These are phyloP conservation scores for Tetrapisispora taiwanensis DNA, from an alignment of 805 yeast genomes.

Conservation along the genomic window DNA sequence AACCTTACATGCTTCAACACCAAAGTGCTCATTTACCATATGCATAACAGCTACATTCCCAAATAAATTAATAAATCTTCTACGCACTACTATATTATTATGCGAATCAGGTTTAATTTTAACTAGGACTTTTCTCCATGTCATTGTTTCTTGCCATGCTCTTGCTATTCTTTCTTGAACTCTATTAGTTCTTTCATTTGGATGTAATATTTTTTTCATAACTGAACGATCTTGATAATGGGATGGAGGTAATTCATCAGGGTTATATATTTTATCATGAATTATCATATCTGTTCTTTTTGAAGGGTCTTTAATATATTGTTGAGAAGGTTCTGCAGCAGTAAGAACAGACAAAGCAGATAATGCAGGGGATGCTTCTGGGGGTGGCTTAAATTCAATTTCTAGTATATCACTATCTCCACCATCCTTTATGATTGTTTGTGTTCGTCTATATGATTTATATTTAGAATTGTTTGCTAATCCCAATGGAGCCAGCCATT, in stretches of 20 bases:
- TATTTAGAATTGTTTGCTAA: constrained; percentile 13
- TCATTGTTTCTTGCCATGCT: constrained; percentile 70
- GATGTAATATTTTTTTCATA: constrained; percentile 23
- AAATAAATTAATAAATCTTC: constrained; percentile 74
- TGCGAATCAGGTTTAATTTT: constrained; percentile 85
- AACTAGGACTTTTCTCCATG: constrained; percentile 86
- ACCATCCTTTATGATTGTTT: constrained; percentile 8
- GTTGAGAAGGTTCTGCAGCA: constrained; percentile 69
- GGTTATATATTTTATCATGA: constrained; percentile 71
- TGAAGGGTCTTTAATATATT: constrained; percentile 58
- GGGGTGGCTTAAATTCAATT: constrained; percentile 37
- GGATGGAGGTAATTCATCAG: constrained; percentile 53
- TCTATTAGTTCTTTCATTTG: constrained; percentile 25
- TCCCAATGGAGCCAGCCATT: constrained; percentile 20
- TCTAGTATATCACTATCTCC: constrained; percentile 5
- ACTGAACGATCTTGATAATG: constrained; percentile 27
- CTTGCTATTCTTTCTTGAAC: constrained; percentile 69
- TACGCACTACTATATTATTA: constrained; percentile 77
- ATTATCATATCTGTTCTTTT: constrained; percentile 56
- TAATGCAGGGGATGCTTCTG: constrained; percentile 65
- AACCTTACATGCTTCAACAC: constrained; percentile 15
- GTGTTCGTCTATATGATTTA: constrained; percentile 20
- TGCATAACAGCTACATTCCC: constrained; percentile 94
- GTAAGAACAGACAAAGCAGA: constrained; percentile 68
- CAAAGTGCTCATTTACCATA: constrained; percentile 46